Evolutionary conservation across 805 yeast species (phyloP), one percentile per base, ranked within the genome.

Genomic region (Saccharomycopsis javanensis): DNA sequence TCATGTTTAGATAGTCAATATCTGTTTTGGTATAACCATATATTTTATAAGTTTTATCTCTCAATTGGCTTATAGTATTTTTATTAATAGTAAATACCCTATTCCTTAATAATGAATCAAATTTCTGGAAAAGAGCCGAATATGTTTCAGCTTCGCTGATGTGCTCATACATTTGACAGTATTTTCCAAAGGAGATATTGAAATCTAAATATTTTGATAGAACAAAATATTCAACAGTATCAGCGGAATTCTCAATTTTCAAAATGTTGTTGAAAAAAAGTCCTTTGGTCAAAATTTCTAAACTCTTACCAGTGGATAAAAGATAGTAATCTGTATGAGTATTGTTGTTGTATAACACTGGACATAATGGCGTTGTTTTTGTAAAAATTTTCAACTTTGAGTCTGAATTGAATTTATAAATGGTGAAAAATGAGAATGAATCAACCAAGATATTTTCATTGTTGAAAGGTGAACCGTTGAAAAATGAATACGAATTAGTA

Each of bases 261-360:
- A 46, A 20, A n/a, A 55, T 35, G 16, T 51, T 55, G 25, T 51
- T 51, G 16, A 50, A 55, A 11, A 55, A 3, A 4, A 51, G 7
- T 1, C 58, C 58, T 30, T 42, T 51, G 3, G 58, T 50, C 5
- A 55, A 7, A 10, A 55, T 37, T 23, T 55, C 58, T 20, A 55
- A 31, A 16, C 25, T 20, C 51, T 55, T 55, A 5, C 58, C 58
- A 30, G 50, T 18, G 4, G 57, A 55, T 46, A 54, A 31, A 45
- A 54, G 48, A 23, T 23, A 42, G 23, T 8, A 42, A 11, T 23
- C 48, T 2, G 23, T 42, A 8, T 20, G 16, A 42, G 28, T 1
- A 8, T 42, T 8, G 10, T 42, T 8, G 11, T 2, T 20, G 48
- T 42, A 42, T 3, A 13, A 20, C 1, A 20, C 6, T 18, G 48